phyloP scores from a whole-genome alignment of 495 filamentous ascomycete genomes.

The Penicillium crystallinum region DNA sequence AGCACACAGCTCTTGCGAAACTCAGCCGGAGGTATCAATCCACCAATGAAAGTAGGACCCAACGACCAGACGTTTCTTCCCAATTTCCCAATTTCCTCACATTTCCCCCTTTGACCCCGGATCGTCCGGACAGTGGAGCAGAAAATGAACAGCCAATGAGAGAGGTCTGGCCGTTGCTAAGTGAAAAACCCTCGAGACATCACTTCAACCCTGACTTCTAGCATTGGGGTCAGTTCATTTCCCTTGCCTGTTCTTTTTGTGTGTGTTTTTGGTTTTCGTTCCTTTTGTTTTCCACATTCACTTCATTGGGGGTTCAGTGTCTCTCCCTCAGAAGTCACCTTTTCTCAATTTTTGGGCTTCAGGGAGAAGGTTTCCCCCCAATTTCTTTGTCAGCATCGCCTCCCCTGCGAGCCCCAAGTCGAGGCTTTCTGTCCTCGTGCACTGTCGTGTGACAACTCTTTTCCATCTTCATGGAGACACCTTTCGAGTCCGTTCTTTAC shows the following conservation, averaged over 20 bases:
- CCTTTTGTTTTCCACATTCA: no score
- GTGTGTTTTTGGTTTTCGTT: not conserved
- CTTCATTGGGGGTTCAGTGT: no score
- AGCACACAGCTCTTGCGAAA: not conserved
- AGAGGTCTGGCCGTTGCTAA: not conserved
- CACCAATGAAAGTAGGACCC: constrained; percentile 13
- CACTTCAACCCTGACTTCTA: no score
- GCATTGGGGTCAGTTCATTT: no score
- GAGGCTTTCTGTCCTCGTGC: constrained; percentile 1
- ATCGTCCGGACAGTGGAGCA: constrained; percentile 26
- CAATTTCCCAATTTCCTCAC: not conserved
- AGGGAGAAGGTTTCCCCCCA: not conserved
- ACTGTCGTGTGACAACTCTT: constrained; percentile 24
- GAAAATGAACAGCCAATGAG: constrained; percentile 17
- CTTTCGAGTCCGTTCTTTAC: constrained; percentile 7
- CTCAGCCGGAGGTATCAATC: constrained; percentile 14
- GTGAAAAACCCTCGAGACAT: not conserved
- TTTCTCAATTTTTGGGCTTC: no score
- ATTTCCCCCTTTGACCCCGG: constrained; percentile 18
- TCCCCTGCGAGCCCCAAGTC: constrained; percentile 10
- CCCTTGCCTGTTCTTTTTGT: no score
- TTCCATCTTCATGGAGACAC: constrained; percentile 18
- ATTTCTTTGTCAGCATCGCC: constrained; percentile 4
- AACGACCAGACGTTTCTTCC: not conserved
- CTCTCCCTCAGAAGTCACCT: no score